Evolutionary conservation across 2,329 filamentous ascomycete species (phyloP), one percentile per base, ranked within the genome.

Genomic region (Lachnellula arida): DNA sequence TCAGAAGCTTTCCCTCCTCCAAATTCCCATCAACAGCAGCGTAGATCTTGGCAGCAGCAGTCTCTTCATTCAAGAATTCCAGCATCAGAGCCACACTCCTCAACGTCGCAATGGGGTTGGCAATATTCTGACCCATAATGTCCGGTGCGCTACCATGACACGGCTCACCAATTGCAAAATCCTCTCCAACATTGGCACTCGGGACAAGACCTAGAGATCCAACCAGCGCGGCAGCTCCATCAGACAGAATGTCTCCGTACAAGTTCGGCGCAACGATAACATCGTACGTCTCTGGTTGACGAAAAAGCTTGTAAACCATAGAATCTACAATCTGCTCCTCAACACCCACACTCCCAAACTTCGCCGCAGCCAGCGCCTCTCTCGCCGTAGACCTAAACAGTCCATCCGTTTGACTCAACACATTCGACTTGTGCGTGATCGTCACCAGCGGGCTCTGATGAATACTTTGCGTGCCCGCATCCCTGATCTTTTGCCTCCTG

Each of bases 301-400:
- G 90, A 85, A 97, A 97, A 55, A 99, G 88, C 80, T 97, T 97
- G 84, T 97, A 97, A 56, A 97, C 91, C 94, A 99, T 99, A 60
- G 88, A 93, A 76, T 99, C 94, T 61, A 99, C 93, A 66, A 99
- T 99, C 78, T 99, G 94, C 80, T 97, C 94, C 75, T 97, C 94
- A 53, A 97, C 80, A 43, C 76, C 75, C 53, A 96, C 77, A 50
- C 73, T 74, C 58, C 75, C 74, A 77, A 89, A 97, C 63, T 77
- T 80, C 12, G 81, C 65, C 51, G 80, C 78, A 28, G 84, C 80
- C 8, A 97, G 85, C 4, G 89, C 90, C 32, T 80, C 79, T 64
- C 89, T 86, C 15, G 89, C 84, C 4, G 89, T 88, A 65, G 87
- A 79, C 65, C 94, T 87, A 85, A 99, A 99, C 48, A 99, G 83